Base-by-base conservation (phyloP, 257 asterid genomes). In the Solanum habrochaites region DNA sequence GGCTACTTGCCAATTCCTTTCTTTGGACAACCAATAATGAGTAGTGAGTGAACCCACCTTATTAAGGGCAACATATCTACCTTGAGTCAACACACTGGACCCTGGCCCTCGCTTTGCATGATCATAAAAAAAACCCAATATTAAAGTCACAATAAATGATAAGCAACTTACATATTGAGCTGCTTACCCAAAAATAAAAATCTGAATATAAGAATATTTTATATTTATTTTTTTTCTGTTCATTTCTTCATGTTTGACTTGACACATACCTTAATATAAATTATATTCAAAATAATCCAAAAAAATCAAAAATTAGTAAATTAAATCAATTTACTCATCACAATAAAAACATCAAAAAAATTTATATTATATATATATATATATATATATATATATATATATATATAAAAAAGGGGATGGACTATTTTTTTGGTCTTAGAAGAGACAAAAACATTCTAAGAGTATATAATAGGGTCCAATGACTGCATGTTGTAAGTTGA, bases 211-310 rank as follows among this genome's bases (percentile, higher is more conserved):
- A 56, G 21, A 58, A 58, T 58, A 58, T 56, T 2, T 56, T 6
- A 7, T 58, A 58, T 21, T 7, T 58, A 20, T 8, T 21, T 20
- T 21, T 1, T 56, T 18, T 7, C 8, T 1, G 2, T 18, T 56
- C 2, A 18, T 18, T 18, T 4, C 0, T 52, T 52, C 4, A 52
- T 16, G 0, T 16, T 6, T 52, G 0, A 52, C 10, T 52, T 52
- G 62, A 52, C n/a, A n/a, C n/a, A n/a, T n/a, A n/a, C n/a, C n/a
- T n/a, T n/a, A n/a, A n/a, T n/a, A n/a, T n/a, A n/a, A n/a, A n/a
- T n/a, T n/a, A n/a, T n/a, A n/a, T n/a, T n/a, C n/a, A n/a, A n/a
- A n/a, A n/a, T n/a, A n/a, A n/a, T n/a, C n/a, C n/a, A n/a, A n/a
- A n/a, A n/a, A n/a, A n/a, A n/a, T n/a, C n/a, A n/a, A n/a, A n/a